Base-by-base conservation (phyloP, 179 eudicot genomes). In the Spergularia azorica region DNA sequence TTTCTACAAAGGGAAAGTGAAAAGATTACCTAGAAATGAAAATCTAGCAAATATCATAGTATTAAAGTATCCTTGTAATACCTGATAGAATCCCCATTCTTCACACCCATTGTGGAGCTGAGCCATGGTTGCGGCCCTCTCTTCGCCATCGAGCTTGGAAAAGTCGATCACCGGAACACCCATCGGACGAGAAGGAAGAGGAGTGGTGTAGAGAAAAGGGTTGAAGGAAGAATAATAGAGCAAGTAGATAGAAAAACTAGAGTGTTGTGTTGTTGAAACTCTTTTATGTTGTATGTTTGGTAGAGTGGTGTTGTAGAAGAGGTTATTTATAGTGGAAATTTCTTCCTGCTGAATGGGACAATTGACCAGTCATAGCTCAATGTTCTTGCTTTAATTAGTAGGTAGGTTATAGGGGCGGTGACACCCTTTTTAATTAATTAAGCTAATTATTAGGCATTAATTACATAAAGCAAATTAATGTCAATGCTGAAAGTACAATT, bases 1-100 rank as follows among this genome's bases (percentile, higher is more conserved):
- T 36, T 36, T 36, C 39, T 36, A 36, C 39, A 36, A 2, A 36
- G 39, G 39, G 39, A 36, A 36, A 36, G 39, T 36, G 39, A 36
- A 36, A 36, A 36, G 39, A 63, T 63, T 16, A 32, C 67, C 10
- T 9, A 60, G 9, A 60, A 9, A 18, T 7, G 36, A 6, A 18
- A 14, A 1, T 59, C 15, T 59, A 5, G 26, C 26, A 36, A 36
- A 36, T 36, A 36, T 36, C 39, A 36, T 36, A 36, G 39, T 36
- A 36, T 36, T 36, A 36, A 36, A 36, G 39, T 36, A 56, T 26
- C 32, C 32, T 26, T 26, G 32, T 26, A 32, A 21, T 81, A 90
- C 98, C 97, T 95, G 97, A 70, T 93, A 95, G 77, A 95, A 95
- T 60, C 98, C 98, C 97, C 97, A 95, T 76, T 95, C 89, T 77